phyloP scores from a whole-genome alignment of 2,329 filamentous ascomycete species.

The Calonectria multiphialidica region DNA sequence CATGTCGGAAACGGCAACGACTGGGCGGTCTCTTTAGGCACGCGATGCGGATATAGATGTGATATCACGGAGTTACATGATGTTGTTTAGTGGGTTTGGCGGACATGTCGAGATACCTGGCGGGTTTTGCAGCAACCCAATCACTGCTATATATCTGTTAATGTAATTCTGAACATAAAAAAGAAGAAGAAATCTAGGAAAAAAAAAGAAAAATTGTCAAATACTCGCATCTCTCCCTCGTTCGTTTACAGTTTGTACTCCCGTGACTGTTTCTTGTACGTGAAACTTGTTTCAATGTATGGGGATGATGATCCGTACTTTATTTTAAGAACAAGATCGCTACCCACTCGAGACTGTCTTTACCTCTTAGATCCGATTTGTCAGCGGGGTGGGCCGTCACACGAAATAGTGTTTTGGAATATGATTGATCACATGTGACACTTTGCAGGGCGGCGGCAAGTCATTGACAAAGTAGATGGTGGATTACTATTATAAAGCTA shows the following conservation, averaged over 20 bases:
- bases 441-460: not conserved
- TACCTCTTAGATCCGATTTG: too few relatives aligned
- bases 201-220: too few relatives aligned
- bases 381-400: too few relatives aligned
- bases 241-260: not conserved
- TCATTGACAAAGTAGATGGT: not conserved
- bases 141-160: constrained; percentile 1
- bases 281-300: not conserved
- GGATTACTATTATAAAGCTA: not conserved
- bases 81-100: not conserved
- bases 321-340: not conserved
- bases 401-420: too few relatives aligned
- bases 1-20: not conserved
- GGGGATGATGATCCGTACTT: too few relatives aligned
- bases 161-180: not conserved
- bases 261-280: not conserved
- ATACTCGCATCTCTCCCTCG: too few relatives aligned
- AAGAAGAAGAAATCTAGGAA: too few relatives aligned
- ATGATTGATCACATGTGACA: too few relatives aligned
- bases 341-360: not conserved
- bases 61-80: not conserved
- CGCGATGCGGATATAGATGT: not conserved
- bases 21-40: not conserved
- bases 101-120: constrained; percentile 1
- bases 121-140: not conserved